Evolutionary conservation across 805 yeast genomes (phyloP), one percentile per base, ranked within the genome.

Genomic region (Spencermartinsiella europaea): DNA sequence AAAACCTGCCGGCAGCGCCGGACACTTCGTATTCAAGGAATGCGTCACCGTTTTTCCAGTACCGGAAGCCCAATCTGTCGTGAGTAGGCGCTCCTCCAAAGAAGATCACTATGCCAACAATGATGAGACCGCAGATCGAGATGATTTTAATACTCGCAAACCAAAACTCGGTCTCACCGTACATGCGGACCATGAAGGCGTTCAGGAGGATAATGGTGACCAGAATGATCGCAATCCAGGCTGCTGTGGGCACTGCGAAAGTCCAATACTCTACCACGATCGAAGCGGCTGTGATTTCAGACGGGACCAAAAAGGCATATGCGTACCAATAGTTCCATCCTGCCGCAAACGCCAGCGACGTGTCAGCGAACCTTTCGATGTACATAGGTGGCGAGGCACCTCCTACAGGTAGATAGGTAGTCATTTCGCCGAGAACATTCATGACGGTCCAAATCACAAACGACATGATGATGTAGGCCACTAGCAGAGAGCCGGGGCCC

Each of bases 401-500:
- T 16, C 80, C 77, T 38, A 77, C 69, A 1, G 83, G 83, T 59
- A 68, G 62, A 45, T 65, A 69, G 4, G 79, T 73, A 4, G 78
- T 65, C 79, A 76, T 75, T 54, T 76, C 80, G n/a, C 80, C 80
- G 19, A 76, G 50, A 40, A 77, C 70, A 57, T 74, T 74, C 82
- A 81, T 81, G 40, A 83, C 77, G 52, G 78, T 75, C 64, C 75
- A 83, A 34, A 84, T 80, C 46, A 81, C 78, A 38, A 77, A 66
- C 8, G 86, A 81, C 59, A 85, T 74, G 40, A 81, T 66, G 21
- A 79, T 52, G 60, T 83, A 85, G 10, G 88, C 80, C 20, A 79
- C 67, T 34, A 85, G 71, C 33, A 79, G 54, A 22, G 77, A 77
- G 1, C 83, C 85, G n/a, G 93, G 91, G 21, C 93, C 93, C 61